Evolutionary conservation across 1,284 basidiomycete species (phyloP).

Genomic region (Papiliotrema fonsecae): DNA sequence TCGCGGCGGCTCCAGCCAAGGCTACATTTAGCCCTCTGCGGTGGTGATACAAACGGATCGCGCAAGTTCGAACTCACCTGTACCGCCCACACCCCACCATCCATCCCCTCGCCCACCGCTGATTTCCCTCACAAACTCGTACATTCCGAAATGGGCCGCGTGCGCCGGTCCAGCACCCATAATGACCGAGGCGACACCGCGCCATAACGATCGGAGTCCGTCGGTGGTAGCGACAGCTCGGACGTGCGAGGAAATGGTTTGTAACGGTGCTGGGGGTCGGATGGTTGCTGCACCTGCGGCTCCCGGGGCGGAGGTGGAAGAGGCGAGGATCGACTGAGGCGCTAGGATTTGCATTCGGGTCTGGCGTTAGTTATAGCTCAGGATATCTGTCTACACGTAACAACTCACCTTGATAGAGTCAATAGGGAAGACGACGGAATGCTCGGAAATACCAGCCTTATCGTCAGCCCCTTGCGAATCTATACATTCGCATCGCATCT

Average conservation of each 20-base stretch:
- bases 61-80: conserved; percentile 14
- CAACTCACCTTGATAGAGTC: conserved; percentile 90
- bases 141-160: conserved; percentile 94
- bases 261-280: conserved; percentile 17
- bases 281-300: conserved; percentile 74
- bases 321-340: conserved; percentile 13
- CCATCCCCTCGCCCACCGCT: conserved; percentile 62
- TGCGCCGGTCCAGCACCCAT: conserved; percentile 97
- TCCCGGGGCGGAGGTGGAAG: conserved; percentile 61
- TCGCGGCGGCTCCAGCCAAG: conserved; percentile 88
- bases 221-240: conserved; percentile 74
- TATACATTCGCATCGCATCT: too few species aligned
- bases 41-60: not conserved
- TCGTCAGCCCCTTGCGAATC: not conserved
- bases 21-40: conserved; percentile 52
- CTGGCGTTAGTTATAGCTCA: conserved; percentile 49
- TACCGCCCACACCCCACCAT: conserved; percentile 42
- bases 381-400: not conserved
- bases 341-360: conserved; percentile 97
- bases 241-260: conserved; percentile 40
- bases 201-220: conserved; percentile 85
- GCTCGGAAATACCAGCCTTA: conserved; percentile 96
- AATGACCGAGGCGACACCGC: conserved; percentile 95
- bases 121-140: conserved; percentile 91
- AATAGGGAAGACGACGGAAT: conserved; percentile 97